Evolutionary conservation across 2,329 filamentous ascomycete species (phyloP).

Genomic region (Fusarium mangiferae): DNA sequence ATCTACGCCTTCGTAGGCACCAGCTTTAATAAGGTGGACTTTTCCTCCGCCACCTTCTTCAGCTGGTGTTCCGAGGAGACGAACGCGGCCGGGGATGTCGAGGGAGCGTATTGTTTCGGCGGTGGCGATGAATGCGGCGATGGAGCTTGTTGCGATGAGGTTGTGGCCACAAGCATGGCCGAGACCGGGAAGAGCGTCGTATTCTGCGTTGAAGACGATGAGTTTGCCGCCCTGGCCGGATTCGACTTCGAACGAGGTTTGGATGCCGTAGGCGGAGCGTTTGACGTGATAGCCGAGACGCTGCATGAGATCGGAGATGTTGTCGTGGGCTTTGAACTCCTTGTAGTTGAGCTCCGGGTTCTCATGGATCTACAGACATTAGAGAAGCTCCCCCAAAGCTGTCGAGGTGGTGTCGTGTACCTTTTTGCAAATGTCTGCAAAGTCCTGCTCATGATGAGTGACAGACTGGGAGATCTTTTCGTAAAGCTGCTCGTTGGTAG

Average conservation of each 20-base stretch:
- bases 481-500: conserved; percentile 1
- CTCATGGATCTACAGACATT: conserved; percentile 8
- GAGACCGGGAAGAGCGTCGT: conserved; percentile 25
- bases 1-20: conserved; percentile 54
- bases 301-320: conserved; percentile 16
- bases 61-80: conserved; percentile 58
- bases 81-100: not conserved
- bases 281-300: conserved; percentile 18
- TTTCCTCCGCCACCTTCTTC: conserved; percentile 65
- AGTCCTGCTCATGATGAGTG: conserved; percentile 13
- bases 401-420: not conserved
- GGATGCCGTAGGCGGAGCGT: conserved; percentile 5
- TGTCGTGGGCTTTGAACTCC: conserved; percentile 23
- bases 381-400: not conserved
- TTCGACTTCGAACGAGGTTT: conserved; percentile 28
- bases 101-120: conserved; percentile 21
- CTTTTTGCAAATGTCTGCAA: conserved; percentile 29
- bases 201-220: conserved; percentile 32
- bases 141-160: conserved; percentile 26
- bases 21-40: conserved; percentile 56
- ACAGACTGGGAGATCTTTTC: conserved; percentile 24
- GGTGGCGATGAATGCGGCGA: conserved; percentile 26
- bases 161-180: conserved; percentile 33
- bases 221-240: conserved; percentile 21
- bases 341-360: conserved; percentile 27